A percentile compares a stretch with the other conserved stretches of the same genome.
Evolutionary conservation across 129 eudicot genomes (phyloP).

Genomic region (Artemisia argyi): DNA sequence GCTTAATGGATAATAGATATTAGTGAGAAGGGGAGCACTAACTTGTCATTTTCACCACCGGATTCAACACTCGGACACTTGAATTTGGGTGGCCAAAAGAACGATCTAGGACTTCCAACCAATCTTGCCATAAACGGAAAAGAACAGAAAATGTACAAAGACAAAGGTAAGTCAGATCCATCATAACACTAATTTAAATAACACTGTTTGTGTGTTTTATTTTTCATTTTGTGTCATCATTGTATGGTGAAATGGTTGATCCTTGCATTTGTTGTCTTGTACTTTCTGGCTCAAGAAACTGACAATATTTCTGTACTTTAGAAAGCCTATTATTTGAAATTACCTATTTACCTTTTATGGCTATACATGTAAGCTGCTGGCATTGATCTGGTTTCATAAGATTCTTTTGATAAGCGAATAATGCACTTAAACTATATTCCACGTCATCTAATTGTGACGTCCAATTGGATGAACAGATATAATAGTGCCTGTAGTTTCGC

Average conservation of each 20-base stretch:
- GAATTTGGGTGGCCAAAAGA: slow-evolving; percentile 28
- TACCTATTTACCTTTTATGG: not conserved
- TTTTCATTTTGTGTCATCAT: too few relatives aligned
- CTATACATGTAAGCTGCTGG: too few relatives aligned
- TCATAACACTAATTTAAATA: not conserved
- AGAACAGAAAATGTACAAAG: slow-evolving; percentile 27
- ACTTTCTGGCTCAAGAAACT: too few relatives aligned
- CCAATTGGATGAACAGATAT: slow-evolving; percentile 27
- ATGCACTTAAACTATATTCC: too few relatives aligned
- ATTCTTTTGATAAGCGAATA: not conserved
- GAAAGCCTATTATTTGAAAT: not conserved
- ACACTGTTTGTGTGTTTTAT: too few relatives aligned
- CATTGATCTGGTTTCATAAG: not conserved
- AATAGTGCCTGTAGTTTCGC: slow-evolving; percentile 26
- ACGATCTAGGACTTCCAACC: slow-evolving; percentile 22
- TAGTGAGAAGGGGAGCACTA: slow-evolving; percentile 33
- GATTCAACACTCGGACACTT: slow-evolving; percentile 20
- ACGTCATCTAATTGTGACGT: not conserved
- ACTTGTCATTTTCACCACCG: slow-evolving; percentile 24
- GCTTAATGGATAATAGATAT: slow-evolving; percentile 14
- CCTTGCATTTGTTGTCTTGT: too few relatives aligned
- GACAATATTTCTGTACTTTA: not conserved
- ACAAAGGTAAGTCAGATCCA: slow-evolving; percentile 33
- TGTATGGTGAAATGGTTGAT: too few relatives aligned
- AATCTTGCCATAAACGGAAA: slow-evolving; percentile 28